These are phyloP conservation scores for Phylloporus rhodoxanthus DNA, from an alignment of 768 basidiomycete genomes.

Conservation along the genomic window DNA sequence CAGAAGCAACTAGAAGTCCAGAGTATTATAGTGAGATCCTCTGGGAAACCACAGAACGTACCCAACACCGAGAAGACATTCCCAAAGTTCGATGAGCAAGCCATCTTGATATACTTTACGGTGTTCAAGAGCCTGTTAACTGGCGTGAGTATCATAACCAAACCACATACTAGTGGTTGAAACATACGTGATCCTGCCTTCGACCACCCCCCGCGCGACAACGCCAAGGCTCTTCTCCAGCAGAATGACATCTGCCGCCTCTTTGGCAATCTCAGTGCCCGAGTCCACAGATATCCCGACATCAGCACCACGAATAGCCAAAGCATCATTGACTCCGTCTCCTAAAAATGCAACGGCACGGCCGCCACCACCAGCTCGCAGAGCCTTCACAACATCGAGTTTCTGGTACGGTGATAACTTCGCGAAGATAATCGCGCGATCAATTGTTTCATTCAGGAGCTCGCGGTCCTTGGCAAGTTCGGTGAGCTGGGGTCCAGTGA, in stretches of 20 bases:
- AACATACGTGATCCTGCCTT: slow-evolving; percentile 31
- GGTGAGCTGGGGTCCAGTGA: slow-evolving; percentile 26
- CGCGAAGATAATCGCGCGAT: slow-evolving; percentile 29
- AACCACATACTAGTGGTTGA: background rate
- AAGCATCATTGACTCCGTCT: slow-evolving; percentile 29
- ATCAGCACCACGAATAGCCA: slow-evolving; percentile 30
- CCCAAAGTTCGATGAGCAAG: slow-evolving; percentile 34
- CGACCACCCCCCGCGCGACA: slow-evolving; percentile 29
- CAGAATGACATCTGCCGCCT: slow-evolving; percentile 34
- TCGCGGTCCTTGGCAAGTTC: slow-evolving; percentile 26
- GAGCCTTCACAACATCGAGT: slow-evolving; percentile 29
- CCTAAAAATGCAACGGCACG: slow-evolving; percentile 30
- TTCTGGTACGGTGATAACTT: slow-evolving; percentile 31
- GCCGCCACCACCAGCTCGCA: slow-evolving; percentile 21
- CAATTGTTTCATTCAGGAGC: slow-evolving; percentile 24
- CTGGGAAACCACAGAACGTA: slow-evolving; percentile 7
- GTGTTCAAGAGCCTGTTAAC: slow-evolving; percentile 31
- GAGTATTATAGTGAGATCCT: background rate
- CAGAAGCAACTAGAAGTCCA: slow-evolving; percentile 27
- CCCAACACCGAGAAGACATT: slow-evolving; percentile 31
- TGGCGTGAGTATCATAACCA: slow-evolving; percentile 6
- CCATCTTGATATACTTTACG: slow-evolving; percentile 36
- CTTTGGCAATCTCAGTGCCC: slow-evolving; percentile 33
- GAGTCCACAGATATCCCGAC: slow-evolving; percentile 33
- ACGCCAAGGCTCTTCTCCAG: slow-evolving; percentile 34